Conservation (phyloP, 2,329 filamentous ascomycete genomes). For the Talaromyces verruculosus region DNA sequence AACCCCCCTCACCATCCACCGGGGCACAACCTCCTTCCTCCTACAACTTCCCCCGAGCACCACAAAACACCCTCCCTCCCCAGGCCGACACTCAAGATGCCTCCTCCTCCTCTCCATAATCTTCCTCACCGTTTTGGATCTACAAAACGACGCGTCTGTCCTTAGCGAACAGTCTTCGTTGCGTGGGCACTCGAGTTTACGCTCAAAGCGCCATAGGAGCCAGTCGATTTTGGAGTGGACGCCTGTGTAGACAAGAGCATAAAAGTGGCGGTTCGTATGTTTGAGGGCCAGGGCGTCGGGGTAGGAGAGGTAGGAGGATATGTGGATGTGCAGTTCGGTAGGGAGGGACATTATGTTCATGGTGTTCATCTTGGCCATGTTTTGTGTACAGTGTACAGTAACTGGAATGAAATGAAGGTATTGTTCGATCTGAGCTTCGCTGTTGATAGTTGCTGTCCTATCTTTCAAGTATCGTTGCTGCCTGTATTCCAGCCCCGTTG, state of each 20-base stretch:
- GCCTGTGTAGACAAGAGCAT: slow-evolving; percentile 64
- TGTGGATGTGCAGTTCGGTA: slow-evolving; percentile 65
- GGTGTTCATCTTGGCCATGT: not conserved
- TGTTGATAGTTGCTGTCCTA: not conserved
- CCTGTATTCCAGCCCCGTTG: not conserved
- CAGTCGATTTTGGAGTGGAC: slow-evolving; percentile 66
- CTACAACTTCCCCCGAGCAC: slow-evolving; percentile 38
- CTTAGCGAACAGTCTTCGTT: slow-evolving; percentile 49
- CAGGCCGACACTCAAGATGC: slow-evolving; percentile 41
- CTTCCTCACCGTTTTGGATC: slow-evolving; percentile 34
- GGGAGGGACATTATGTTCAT: slow-evolving; percentile 54
- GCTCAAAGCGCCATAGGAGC: slow-evolving; percentile 63
- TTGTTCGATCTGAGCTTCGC: not conserved
- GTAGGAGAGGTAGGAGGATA: slow-evolving; percentile 62
- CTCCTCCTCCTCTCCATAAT: slow-evolving; percentile 45
- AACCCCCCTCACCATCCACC: slow-evolving; percentile 32
- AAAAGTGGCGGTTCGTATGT: slow-evolving; percentile 64
- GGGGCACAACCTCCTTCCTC: slow-evolving; percentile 30
- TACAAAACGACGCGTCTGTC: slow-evolving; percentile 46
- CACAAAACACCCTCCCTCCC: slow-evolving; percentile 38
- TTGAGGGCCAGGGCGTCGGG: slow-evolving; percentile 71
- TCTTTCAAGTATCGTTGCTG: slow-evolving; percentile 3
- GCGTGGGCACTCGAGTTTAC: slow-evolving; percentile 64
- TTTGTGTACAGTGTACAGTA: not conserved
- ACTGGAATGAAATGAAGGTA: not conserved